These are phyloP conservation scores for Pleurotus tuber-regium DNA, from an alignment of 768 basidiomycete genomes.

Conservation along the genomic window DNA sequence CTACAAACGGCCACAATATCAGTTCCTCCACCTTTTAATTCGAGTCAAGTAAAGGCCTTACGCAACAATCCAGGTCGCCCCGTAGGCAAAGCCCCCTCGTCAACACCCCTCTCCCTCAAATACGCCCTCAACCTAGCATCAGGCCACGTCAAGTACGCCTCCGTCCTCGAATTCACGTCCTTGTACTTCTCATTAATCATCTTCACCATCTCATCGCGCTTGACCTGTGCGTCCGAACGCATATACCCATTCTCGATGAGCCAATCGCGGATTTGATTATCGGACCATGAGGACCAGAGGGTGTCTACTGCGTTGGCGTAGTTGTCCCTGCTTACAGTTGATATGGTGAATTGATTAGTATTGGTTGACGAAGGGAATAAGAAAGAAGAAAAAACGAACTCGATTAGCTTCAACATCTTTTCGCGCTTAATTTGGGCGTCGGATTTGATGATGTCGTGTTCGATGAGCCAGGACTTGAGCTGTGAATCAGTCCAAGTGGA, in stretches of 20 bases:
- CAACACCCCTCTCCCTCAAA: slow-evolving; percentile 72
- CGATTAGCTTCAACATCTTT: slow-evolving; percentile 73
- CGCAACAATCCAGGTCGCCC: slow-evolving; percentile 77
- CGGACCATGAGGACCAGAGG: slow-evolving; percentile 68
- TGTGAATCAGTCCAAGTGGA: slow-evolving; percentile 76
- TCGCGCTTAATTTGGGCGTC: slow-evolving; percentile 66
- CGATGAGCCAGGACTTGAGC: slow-evolving; percentile 75
- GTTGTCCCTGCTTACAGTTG: slow-evolving; percentile 70
- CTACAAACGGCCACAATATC: slow-evolving; percentile 30
- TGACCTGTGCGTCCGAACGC: slow-evolving; percentile 54
- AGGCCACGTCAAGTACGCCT: slow-evolving; percentile 84
- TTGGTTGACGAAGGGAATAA: not conserved
- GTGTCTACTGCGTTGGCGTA: slow-evolving; percentile 61
- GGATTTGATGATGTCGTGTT: slow-evolving; percentile 69
- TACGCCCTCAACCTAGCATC: slow-evolving; percentile 91
- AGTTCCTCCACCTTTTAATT: not conserved
- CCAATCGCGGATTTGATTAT: slow-evolving; percentile 70
- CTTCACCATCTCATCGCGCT: slow-evolving; percentile 73
- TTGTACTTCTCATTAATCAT: slow-evolving; percentile 70
- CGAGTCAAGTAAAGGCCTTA: slow-evolving; percentile 27
- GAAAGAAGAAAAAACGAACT: slow-evolving; percentile 36
- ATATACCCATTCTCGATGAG: slow-evolving; percentile 72
- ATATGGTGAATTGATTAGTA: too few relatives aligned
- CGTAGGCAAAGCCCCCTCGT: slow-evolving; percentile 65
- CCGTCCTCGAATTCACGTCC: slow-evolving; percentile 38